Percentiles rank a stretch among this genome's conserved stretches.
phyloP scores from a whole-genome alignment of 768 basidiomycete species.

The Leccinum imitatum region DNA sequence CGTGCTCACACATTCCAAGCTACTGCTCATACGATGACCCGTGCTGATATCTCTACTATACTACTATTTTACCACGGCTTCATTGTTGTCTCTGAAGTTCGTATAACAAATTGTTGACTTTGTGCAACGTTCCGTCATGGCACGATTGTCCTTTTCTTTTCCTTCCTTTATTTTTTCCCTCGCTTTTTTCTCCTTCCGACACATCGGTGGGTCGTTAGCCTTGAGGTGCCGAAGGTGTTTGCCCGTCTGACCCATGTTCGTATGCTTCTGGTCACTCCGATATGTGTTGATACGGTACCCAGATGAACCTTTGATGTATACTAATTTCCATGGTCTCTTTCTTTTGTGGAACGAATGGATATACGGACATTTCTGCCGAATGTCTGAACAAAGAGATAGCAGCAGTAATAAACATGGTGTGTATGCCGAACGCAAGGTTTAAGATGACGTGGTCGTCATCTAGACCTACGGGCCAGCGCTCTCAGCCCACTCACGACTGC shows the following conservation, averaged over 20 bases:
- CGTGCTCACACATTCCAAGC: constrained; percentile 23
- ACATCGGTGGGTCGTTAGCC: constrained; percentile 6
- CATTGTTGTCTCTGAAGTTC: constrained; percentile 18
- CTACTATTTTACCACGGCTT: constrained; percentile 32
- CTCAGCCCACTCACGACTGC: constrained; percentile 83
- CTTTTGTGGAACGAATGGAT: constrained; percentile 9
- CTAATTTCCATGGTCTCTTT: constrained; percentile 14
- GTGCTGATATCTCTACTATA: constrained; percentile 36
- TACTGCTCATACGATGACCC: constrained; percentile 30
- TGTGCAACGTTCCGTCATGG: constrained; percentile 14
- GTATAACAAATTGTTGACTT: constrained; percentile 17
- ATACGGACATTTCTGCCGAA: neutral
- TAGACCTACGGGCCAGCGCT: constrained; percentile 30
- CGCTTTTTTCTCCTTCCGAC: neutral
- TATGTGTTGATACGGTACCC: constrained; percentile 23
- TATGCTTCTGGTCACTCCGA: constrained; percentile 13
- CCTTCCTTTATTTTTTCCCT: neutral
- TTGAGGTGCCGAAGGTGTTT: constrained; percentile 3
- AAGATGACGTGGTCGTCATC: neutral
- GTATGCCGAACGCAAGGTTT: neutral
- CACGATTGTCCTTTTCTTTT: constrained; percentile 7
- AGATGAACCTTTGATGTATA: constrained; percentile 25
- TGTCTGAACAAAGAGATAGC: neutral
- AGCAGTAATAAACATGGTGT: neutral
- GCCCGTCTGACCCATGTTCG: neutral